Evolutionary conservation across 2,329 filamentous ascomycete genomes (phyloP).

Genomic region (Capronia epimyces): DNA sequence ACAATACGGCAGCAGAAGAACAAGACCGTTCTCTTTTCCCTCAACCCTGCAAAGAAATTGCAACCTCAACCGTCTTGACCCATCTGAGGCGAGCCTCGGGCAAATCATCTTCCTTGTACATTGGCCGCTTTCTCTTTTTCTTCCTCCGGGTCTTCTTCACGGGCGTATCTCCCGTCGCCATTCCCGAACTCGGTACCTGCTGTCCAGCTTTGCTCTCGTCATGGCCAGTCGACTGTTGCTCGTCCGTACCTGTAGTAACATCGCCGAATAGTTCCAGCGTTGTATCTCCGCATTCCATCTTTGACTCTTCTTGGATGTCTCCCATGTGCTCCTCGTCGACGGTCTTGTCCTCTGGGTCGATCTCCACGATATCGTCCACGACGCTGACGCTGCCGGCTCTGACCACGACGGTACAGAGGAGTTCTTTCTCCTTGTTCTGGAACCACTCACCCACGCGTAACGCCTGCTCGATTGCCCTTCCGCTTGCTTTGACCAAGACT

Average conservation of each 20-base stretch:
- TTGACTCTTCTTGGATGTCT: constrained; percentile 12
- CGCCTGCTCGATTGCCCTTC: constrained; percentile 54
- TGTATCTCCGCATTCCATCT: constrained; percentile 23
- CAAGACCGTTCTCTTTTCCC: neutral
- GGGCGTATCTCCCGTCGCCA: constrained; percentile 16
- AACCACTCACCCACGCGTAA: constrained; percentile 54
- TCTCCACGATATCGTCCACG: constrained; percentile 55
- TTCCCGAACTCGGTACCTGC: constrained; percentile 3
- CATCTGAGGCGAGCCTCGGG: constrained; percentile 43
- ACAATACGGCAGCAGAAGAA: neutral
- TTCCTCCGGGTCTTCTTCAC: constrained; percentile 29
- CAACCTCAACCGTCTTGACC: constrained; percentile 45
- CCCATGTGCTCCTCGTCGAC: constrained; percentile 22
- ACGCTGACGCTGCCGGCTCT: constrained; percentile 53
- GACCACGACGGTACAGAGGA: constrained; percentile 47
- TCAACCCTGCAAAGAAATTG: constrained; percentile 36
- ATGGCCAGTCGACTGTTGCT: neutral
- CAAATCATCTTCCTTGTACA: constrained; percentile 34
- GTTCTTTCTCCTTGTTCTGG: constrained; percentile 42
- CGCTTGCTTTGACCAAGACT: constrained; percentile 56
- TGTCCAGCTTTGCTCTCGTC: neutral
- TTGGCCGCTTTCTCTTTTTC: constrained; percentile 28
- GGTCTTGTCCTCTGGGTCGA: constrained; percentile 31
- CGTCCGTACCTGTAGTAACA: constrained; percentile 8
- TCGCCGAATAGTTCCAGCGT: constrained; percentile 25